These are phyloP conservation scores for Udeniomyces megalosporus DNA, from an alignment of 768 basidiomycete species.

Conservation along the genomic window DNA sequence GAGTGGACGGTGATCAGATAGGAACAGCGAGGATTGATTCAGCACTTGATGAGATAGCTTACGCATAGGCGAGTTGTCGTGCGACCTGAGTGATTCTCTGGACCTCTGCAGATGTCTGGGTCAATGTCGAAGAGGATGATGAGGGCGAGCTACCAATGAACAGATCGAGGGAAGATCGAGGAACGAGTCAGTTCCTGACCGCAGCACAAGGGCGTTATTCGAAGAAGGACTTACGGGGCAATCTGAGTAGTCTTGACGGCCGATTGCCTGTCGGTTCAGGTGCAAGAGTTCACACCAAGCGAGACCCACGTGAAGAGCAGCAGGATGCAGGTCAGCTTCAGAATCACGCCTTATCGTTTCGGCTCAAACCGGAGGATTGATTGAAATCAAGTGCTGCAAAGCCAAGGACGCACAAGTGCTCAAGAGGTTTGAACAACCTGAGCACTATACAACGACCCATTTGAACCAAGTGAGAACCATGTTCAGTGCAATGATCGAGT, in stretches of 20 bases:
- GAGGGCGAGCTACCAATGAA: too few relatives aligned
- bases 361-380: too few relatives aligned
- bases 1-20: background rate
- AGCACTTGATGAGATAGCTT: background rate
- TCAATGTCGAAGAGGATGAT: too few relatives aligned
- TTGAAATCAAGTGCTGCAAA: too few relatives aligned
- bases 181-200: too few relatives aligned
- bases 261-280: slow-evolving; percentile 38
- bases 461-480: background rate
- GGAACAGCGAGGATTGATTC: too few relatives aligned
- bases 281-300: too few relatives aligned
- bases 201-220: background rate
- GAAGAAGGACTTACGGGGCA: slow-evolving; percentile 22
- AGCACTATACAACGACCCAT: slow-evolving; percentile 41
- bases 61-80: slow-evolving; percentile 70
- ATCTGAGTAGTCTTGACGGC: slow-evolving; percentile 43
- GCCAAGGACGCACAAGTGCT: slow-evolving; percentile 42
- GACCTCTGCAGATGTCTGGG: slow-evolving; percentile 4
- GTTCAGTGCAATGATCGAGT: background rate
- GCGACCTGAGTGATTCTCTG: slow-evolving; percentile 51
- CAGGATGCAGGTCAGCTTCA: background rate
- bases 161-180: too few relatives aligned
- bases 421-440: slow-evolving; percentile 81
- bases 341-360: background rate
- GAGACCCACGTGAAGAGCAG: too few relatives aligned